phyloP scores from a whole-genome alignment of 208 protist genomes.

The Acanthamoeba sp. region DNA sequence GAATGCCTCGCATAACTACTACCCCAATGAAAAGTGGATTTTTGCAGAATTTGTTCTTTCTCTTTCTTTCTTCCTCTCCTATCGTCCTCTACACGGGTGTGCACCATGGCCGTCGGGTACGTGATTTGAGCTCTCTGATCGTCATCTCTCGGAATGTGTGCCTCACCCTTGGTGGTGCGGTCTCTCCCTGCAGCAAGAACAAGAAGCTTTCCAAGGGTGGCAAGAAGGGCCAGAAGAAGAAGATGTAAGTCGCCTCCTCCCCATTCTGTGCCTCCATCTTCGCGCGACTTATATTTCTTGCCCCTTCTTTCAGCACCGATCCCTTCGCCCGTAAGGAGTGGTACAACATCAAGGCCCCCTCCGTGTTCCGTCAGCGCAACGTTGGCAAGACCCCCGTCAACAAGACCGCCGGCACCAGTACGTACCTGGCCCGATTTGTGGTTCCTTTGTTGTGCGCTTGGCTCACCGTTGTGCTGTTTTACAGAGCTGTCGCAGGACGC shows the following conservation, averaged over 20 bases:
- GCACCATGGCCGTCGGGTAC: conserved; percentile 68
- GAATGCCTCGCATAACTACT: too few species aligned
- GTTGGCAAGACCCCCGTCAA: conserved; percentile 98
- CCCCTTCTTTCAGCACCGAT: conserved; percentile 90
- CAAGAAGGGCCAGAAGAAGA: conserved; percentile 93
- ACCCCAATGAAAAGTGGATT: neutral
- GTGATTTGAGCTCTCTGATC: neutral
- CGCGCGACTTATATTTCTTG: neutral
- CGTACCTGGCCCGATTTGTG: conserved; percentile 14
- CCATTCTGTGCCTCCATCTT: neutral
- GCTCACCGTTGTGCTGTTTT: neutral
- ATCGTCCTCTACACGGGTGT: conserved; percentile 35
- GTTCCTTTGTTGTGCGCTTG: neutral
- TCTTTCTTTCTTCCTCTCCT: conserved; percentile 73
- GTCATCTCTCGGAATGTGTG: neutral
- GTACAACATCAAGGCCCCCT: conserved; percentile 99
- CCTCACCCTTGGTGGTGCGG: neutral
- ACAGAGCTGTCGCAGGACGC: conserved; percentile 94
- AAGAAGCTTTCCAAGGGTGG: conserved; percentile 93
- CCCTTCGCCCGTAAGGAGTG: conserved; percentile 99
- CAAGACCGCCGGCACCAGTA: conserved; percentile 96
- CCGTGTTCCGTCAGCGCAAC: conserved; percentile 95
- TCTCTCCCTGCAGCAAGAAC: conserved; percentile 42
- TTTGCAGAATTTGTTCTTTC: conserved; percentile 2
- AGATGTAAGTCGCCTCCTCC: conserved; percentile 75